A percentile compares a stretch with the other conserved stretches of the same genome.
These are phyloP conservation scores for Oryza longistaminata DNA, from an alignment of 176 grass and related monocot genomes.

Conservation along the genomic window DNA sequence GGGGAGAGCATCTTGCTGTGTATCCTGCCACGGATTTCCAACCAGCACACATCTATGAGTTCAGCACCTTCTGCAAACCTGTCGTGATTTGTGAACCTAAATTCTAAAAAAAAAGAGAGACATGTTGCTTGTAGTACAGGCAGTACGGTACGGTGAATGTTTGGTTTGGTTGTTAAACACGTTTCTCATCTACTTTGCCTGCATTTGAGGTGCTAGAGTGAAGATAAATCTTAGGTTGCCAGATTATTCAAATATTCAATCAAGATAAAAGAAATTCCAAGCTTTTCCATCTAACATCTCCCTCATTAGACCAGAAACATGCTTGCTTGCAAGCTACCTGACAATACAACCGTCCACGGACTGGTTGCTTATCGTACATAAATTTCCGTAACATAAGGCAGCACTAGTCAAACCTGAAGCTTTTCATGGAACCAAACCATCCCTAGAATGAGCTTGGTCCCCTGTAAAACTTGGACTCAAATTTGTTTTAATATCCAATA, in stretches of 20 bases:
- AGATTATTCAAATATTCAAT: conserved; percentile 32
- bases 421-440: neutral
- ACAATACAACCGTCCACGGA: neutral
- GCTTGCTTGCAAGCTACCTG: conserved; percentile 48
- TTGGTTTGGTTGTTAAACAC: conserved; percentile 28
- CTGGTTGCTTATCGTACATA: neutral
- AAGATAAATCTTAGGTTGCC: conserved; percentile 38
- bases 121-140: conserved; percentile 18
- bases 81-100: neutral
- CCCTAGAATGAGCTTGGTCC: neutral
- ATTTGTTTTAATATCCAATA: neutral
- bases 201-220: neutral
- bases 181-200: conserved; percentile 45
- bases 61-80: conserved; percentile 48
- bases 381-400: neutral
- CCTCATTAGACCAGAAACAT: neutral
- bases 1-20: conserved; percentile 47
- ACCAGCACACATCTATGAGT: conserved; percentile 59
- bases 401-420: conserved; percentile 33
- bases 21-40: conserved; percentile 62
- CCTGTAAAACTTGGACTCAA: neutral
- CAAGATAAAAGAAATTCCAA: conserved; percentile 20
- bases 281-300: conserved; percentile 40
- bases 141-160: neutral
- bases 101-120: neutral